Base-by-base conservation (phyloP, 75 land plant species). In the Selaginella moellendorffii region DNA sequence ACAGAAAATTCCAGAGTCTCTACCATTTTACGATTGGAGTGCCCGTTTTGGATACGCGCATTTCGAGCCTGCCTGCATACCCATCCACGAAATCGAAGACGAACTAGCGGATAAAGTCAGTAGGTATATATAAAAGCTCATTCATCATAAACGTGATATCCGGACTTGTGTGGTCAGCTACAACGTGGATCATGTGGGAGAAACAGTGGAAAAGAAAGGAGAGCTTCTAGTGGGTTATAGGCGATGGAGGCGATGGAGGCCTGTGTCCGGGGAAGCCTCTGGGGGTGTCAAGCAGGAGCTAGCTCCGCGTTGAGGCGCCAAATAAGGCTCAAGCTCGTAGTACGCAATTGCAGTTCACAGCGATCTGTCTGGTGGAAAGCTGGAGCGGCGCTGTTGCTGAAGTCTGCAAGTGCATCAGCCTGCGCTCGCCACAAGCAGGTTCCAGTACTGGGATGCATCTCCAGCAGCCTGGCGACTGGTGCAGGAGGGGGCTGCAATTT, bases 321-420 rank as follows among this genome's bases (percentile, higher is more conserved):
- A n/a, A n/a, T n/a, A n/a, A n/a, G n/a, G n/a, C n/a, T n/a, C n/a
- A n/a, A n/a, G n/a, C n/a, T n/a, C n/a, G n/a, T n/a, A n/a, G n/a
- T n/a, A n/a, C n/a, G n/a, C n/a, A n/a, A n/a, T n/a, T n/a, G n/a
- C n/a, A n/a, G n/a, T n/a, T n/a, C n/a, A n/a, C n/a, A n/a, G n/a
- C 5, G 46, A 5, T 36, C 46, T 14, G 46, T 5, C 14, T 36
- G 46, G 46, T 36, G 46, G 46, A 36, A 5, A 36, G 46, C 46
- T 36, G 46, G 46, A 61, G 54, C 63, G 54, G 72, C 53, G 14
- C 29, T 64, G 30, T 29, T 70, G 2, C 12, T 65, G 68, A 65
- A 52, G 46, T 67, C 72, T 21, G 69, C 72, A 26, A 46, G 30
- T 18, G 17, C 28, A 52, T 22, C 42, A 17, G 51, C 52, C 1